phyloP scores from a whole-genome alignment of 768 basidiomycete species.

The Lactarius tabidus region DNA sequence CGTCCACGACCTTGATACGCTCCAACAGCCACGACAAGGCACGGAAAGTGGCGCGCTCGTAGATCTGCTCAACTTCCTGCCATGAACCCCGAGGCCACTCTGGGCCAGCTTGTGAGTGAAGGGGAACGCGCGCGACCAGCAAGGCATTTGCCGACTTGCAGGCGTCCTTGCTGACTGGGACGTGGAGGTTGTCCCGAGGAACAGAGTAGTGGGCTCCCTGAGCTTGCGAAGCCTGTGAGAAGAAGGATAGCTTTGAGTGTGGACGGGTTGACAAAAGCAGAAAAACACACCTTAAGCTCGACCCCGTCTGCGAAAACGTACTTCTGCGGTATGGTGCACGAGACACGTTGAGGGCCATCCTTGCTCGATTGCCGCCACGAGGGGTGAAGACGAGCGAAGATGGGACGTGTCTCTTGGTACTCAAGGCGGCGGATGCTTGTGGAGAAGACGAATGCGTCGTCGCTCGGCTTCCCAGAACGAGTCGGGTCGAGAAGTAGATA shows the following conservation, averaged over 20 bases:
- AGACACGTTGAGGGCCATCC: slow-evolving; percentile 46
- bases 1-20: slow-evolving; percentile 71
- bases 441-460: slow-evolving; percentile 85
- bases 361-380: slow-evolving; percentile 72
- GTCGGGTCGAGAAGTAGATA: slow-evolving; percentile 87
- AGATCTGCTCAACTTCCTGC: slow-evolving; percentile 80
- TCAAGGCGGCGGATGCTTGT: slow-evolving; percentile 72
- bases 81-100: slow-evolving; percentile 77
- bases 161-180: slow-evolving; percentile 52
- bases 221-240: slow-evolving; percentile 28
- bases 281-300: slow-evolving; percentile 48
- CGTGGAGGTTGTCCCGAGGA: slow-evolving; percentile 50
- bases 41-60: slow-evolving; percentile 79
- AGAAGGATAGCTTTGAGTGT: background rate
- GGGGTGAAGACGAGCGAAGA: slow-evolving; percentile 67
- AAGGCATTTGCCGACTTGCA: slow-evolving; percentile 77
- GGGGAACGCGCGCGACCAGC: slow-evolving; percentile 69
- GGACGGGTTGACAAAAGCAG: background rate
- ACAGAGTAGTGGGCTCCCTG: slow-evolving; percentile 61
- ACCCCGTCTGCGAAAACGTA: slow-evolving; percentile 57
- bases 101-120: slow-evolving; percentile 61
- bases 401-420: slow-evolving; percentile 74
- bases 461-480: slow-evolving; percentile 63
- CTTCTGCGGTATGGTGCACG: slow-evolving; percentile 55
- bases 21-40: slow-evolving; percentile 85